phyloP scores from a whole-genome alignment of 2,329 filamentous ascomycete species.

The Pseudonectria buxi region DNA sequence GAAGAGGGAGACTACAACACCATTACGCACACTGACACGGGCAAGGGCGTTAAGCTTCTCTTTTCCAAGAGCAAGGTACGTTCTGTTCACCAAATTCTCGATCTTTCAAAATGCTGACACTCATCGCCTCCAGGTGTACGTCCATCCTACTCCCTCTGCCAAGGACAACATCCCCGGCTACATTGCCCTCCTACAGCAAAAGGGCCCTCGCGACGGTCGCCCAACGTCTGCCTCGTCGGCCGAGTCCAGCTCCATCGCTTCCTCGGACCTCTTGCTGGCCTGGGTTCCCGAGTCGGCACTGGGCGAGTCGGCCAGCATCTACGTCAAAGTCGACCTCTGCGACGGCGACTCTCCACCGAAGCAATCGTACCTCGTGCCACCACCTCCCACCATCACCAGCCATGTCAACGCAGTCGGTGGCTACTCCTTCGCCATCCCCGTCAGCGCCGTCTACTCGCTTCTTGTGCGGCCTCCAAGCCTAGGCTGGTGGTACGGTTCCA shows the following conservation, averaged over 20 bases:
- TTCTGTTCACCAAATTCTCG: constrained; percentile 3
- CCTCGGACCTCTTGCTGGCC: constrained; percentile 75
- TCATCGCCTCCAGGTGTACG: constrained; percentile 63
- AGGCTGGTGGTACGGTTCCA: constrained; percentile 97
- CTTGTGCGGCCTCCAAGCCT: constrained; percentile 85
- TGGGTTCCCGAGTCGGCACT: constrained; percentile 90
- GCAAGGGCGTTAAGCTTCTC: constrained; percentile 83
- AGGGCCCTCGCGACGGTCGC: constrained; percentile 43
- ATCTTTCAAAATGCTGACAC: constrained; percentile 8
- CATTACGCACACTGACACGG: constrained; percentile 70
- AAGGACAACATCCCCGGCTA: constrained; percentile 96
- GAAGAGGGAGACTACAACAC: constrained; percentile 95
- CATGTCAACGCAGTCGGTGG: constrained; percentile 65
- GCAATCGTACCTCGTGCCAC: constrained; percentile 85
- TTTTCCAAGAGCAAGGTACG: constrained; percentile 93
- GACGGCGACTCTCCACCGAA: constrained; percentile 74
- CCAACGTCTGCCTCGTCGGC: constrained; percentile 25
- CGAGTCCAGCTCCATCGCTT: constrained; percentile 38
- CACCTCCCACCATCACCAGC: constrained; percentile 77
- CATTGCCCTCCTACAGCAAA: constrained; percentile 88
- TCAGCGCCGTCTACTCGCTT: constrained; percentile 85
- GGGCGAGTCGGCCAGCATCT: constrained; percentile 78
- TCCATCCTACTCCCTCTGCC: constrained; percentile 85
- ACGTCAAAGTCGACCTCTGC: constrained; percentile 89
- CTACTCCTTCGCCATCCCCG: constrained; percentile 86